Percentiles rank a stretch among this genome's conserved stretches.
These are phyloP conservation scores for Syzygium syzygioides DNA, from an alignment of 441 rosid species.

Conservation along the genomic window DNA sequence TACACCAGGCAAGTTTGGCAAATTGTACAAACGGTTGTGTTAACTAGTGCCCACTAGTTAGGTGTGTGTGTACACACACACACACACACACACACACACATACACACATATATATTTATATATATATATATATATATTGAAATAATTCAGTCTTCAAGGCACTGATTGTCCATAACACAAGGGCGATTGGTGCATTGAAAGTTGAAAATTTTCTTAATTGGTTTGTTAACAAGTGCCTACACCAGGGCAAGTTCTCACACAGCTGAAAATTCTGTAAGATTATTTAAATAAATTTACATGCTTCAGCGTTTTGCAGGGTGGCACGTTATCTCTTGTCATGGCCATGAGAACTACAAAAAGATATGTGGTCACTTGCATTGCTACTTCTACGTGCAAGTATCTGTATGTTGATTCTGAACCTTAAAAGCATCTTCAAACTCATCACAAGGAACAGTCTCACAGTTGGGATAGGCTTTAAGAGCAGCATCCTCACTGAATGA, in stretches of 20 bases:
- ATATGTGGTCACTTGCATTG: neutral
- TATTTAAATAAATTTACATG: neutral
- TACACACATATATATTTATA: neutral
- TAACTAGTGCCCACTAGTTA: neutral
- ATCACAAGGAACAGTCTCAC: slow-evolving; percentile 48
- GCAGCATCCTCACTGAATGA: slow-evolving; percentile 58
- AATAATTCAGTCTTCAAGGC: neutral
- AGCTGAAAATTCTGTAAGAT: neutral
- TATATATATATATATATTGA: neutral
- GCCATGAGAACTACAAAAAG: neutral
- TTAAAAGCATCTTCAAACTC: slow-evolving; percentile 56
- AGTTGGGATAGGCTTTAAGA: slow-evolving; percentile 48
- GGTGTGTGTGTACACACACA: neutral
- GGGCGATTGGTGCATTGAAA: neutral
- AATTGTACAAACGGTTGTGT: neutral
- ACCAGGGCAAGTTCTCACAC: neutral
- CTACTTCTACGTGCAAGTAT: neutral
- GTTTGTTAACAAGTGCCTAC: neutral
- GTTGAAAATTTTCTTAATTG: neutral
- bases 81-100: no score
- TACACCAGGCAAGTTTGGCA: neutral
- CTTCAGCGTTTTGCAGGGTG: neutral
- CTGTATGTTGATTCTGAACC: slow-evolving; percentile 14
- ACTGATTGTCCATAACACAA: neutral
- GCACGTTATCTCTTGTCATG: neutral